A percentile compares a stretch with the other conserved stretches of the same genome.
These are phyloP conservation scores for Mucor circinelloides DNA, from an alignment of 371 early-diverging fungal species.

Conservation along the genomic window DNA sequence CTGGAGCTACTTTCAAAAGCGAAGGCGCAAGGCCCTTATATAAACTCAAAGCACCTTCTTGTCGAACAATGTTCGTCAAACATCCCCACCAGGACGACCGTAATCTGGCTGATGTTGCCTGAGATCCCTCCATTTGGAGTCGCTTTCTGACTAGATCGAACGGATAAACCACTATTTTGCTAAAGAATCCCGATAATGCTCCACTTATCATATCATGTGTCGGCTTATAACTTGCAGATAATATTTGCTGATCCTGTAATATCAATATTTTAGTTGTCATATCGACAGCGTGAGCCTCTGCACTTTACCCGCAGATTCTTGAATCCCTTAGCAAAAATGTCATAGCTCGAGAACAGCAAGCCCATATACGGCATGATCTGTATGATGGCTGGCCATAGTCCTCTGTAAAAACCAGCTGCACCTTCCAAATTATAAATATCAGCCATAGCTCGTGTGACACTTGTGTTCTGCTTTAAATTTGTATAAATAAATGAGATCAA, in stretches of 20 bases:
- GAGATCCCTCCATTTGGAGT: constrained; percentile 79
- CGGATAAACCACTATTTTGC: constrained; percentile 89
- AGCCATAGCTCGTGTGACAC: constrained; percentile 62
- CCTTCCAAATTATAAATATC: constrained; percentile 77
- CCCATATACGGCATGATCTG: constrained; percentile 97
- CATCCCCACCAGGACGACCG: constrained; percentile 52
- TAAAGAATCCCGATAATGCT: constrained; percentile 78
- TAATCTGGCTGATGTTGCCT: constrained; percentile 37
- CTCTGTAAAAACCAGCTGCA: constrained; percentile 83
- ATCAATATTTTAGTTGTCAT: not conserved
- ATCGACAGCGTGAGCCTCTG: not conserved
- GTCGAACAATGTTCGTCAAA: constrained; percentile 59
- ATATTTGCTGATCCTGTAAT: constrained; percentile 30
- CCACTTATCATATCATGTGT: constrained; percentile 79
- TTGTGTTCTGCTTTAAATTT: constrained; percentile 53
- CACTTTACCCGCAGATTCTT: constrained; percentile 39
- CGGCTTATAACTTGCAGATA: constrained; percentile 33
- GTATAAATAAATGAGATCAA: not conserved
- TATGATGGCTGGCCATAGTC: constrained; percentile 77
- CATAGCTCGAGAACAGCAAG: constrained; percentile 76
- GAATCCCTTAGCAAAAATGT: constrained; percentile 53
- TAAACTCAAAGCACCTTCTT: constrained; percentile 82
- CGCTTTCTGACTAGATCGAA: constrained; percentile 87
- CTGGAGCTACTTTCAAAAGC: constrained; percentile 85
- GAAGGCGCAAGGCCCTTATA: constrained; percentile 89